These are phyloP conservation scores for Aspergillus nidulans DNA, from an alignment of 495 filamentous ascomycete species.

Conservation along the genomic window DNA sequence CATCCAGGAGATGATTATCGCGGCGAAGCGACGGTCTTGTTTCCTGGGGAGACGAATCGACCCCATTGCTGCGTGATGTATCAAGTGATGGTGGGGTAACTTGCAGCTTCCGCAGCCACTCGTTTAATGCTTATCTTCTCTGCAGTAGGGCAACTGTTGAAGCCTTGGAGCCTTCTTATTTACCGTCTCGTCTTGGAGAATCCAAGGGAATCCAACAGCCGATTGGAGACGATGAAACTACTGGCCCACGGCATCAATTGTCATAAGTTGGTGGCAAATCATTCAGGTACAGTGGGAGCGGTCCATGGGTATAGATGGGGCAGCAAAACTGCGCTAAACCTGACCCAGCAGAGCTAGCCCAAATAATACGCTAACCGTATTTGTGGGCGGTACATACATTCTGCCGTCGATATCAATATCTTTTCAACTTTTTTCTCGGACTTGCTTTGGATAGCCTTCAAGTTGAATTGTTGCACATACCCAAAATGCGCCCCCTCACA, in stretches of 20 bases:
- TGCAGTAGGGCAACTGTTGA: too few species aligned
- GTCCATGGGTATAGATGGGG: neutral
- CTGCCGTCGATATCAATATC: neutral
- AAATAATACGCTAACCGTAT: neutral
- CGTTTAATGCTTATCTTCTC: neutral
- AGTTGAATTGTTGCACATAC: neutral
- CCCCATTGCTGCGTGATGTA: neutral
- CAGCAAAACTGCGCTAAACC: neutral
- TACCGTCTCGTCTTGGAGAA: too few species aligned
- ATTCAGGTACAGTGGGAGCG: neutral
- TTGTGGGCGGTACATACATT: neutral
- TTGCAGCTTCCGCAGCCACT: constrained; percentile 5
- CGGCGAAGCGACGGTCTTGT: neutral
- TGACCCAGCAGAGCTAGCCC: neutral
- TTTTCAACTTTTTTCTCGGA: constrained; percentile 5
- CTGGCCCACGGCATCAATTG: too few species aligned
- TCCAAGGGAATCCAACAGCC: too few species aligned
- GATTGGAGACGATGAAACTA: too few species aligned
- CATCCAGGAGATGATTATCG: neutral
- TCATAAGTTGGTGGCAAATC: too few species aligned
- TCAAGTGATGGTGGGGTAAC: constrained; percentile 1
- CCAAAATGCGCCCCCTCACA: constrained; percentile 68
- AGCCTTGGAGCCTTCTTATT: too few species aligned
- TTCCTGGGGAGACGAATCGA: neutral
- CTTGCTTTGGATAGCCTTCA: neutral